A percentile compares a stretch with the other conserved stretches of the same genome.
Conservation (phyloP, 345 rosid species). For the Heritiera fomes region DNA sequence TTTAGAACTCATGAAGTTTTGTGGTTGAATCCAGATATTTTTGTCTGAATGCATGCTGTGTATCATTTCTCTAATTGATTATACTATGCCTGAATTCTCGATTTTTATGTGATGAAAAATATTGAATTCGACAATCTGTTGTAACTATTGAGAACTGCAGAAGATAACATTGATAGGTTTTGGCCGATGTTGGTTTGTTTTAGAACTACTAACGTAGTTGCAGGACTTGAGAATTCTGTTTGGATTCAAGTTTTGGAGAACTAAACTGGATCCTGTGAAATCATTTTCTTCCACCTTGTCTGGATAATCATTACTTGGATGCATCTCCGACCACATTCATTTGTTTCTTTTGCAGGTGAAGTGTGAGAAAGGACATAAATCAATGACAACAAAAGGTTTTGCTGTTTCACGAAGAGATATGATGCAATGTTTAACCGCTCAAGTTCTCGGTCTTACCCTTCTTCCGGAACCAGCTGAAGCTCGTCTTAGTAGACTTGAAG, state of each 20-base stretch:
- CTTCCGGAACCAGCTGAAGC: slow-evolving; percentile 50
- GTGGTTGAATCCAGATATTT: not conserved
- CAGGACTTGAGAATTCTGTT: not conserved
- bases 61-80: not conserved
- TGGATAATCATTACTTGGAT: not conserved
- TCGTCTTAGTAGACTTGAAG: slow-evolving; percentile 44
- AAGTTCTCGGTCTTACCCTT: slow-evolving; percentile 14
- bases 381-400: not conserved
- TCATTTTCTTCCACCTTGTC: not conserved
- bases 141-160: not conserved
- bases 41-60: not conserved
- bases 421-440: slow-evolving; percentile 38
- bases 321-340: not conserved
- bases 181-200: not conserved
- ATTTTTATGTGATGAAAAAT: not conserved
- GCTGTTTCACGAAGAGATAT: slow-evolving; percentile 42
- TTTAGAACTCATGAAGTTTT: not conserved
- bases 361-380: slow-evolving; percentile 21
- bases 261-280: not conserved
- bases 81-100: not conserved
- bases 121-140: not conserved
- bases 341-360: slow-evolving; percentile 27
- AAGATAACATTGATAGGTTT: slow-evolving; percentile 3
- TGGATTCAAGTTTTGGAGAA: slow-evolving; percentile 1
- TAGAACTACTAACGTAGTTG: not conserved